phyloP scores from a whole-genome alignment of 1,284 basidiomycete species.

The Cryptococcus sp. region DNA sequence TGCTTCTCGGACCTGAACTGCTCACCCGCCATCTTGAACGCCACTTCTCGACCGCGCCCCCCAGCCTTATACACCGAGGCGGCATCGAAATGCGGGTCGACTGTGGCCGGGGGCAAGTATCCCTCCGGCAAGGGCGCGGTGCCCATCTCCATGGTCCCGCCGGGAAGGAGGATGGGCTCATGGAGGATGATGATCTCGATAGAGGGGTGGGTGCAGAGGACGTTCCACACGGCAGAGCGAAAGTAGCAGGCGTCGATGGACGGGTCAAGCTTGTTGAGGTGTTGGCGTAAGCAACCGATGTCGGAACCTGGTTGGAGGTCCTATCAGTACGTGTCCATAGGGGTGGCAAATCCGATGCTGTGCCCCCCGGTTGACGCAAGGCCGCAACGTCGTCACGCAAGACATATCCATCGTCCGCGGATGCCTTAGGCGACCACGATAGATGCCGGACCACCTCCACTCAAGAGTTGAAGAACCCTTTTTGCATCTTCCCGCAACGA shows the following conservation, averaged over 20 bases:
- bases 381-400: no score
- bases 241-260: conserved; percentile 40
- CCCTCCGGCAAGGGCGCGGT: conserved; percentile 27
- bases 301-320: conserved; percentile 29
- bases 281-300: conserved; percentile 19
- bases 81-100: conserved; percentile 1
- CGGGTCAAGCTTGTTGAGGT: conserved; percentile 30
- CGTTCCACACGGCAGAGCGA: conserved; percentile 29
- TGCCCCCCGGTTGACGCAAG: not conserved
- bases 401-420: no score
- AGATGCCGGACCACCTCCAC: conserved; percentile 25
- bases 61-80: conserved; percentile 16
- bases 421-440: no score
- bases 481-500: not conserved
- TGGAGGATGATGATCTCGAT: conserved; percentile 31
- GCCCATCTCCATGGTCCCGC: conserved; percentile 21
- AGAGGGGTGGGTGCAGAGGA: conserved; percentile 31
- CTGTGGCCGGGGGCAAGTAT: conserved; percentile 16
- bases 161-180: conserved; percentile 25
- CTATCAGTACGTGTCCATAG: not conserved
- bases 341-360: not conserved
- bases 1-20: conserved; percentile 27
- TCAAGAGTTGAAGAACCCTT: not conserved
- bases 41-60: conserved; percentile 26
- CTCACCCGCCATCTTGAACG: conserved; percentile 24